A percentile compares a stretch with the other conserved stretches of the same genome.
These are phyloP conservation scores for Coccomyxa subellipsoidea DNA, from an alignment of 163 green algal species.

Conservation along the genomic window DNA sequence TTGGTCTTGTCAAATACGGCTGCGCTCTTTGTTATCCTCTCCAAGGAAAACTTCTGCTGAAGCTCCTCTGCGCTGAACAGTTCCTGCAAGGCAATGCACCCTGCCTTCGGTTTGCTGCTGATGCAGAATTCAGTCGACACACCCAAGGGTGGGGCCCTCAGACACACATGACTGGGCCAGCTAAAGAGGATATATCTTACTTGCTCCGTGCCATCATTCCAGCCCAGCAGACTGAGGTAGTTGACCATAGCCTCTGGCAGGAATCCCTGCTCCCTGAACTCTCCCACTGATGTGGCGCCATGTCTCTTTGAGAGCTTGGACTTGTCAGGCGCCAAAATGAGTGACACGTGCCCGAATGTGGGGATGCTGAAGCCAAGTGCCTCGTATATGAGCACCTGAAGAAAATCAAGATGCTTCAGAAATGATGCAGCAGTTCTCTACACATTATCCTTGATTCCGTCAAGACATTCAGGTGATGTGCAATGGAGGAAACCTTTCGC, in stretches of 20 bases:
- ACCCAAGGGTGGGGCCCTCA: neutral
- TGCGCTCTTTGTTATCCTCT: slow-evolving; percentile 92
- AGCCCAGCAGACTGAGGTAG: slow-evolving; percentile 96
- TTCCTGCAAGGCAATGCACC: slow-evolving; percentile 26
- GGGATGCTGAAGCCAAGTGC: slow-evolving; percentile 79
- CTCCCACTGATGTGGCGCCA: slow-evolving; percentile 83
- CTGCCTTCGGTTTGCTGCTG: slow-evolving; percentile 17
- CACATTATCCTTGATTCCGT: too few species aligned
- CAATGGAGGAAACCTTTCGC: too few species aligned
- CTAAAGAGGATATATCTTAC: neutral
- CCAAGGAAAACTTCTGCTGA: slow-evolving; percentile 79
- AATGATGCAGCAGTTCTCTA: too few species aligned
- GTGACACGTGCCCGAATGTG: slow-evolving; percentile 89
- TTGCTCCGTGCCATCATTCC: slow-evolving; percentile 98
- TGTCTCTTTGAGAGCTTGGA: slow-evolving; percentile 97
- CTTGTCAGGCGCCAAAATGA: slow-evolving; percentile 98
- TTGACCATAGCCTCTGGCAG: slow-evolving; percentile 93
- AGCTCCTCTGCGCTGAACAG: slow-evolving; percentile 58
- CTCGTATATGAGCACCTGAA: slow-evolving; percentile 94
- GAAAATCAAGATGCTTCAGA: too few species aligned
- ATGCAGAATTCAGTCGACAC: neutral
- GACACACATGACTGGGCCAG: neutral
- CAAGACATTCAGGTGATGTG: too few species aligned
- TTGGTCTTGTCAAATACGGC: slow-evolving; percentile 99
- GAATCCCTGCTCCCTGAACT: slow-evolving; percentile 91